Conservation (phyloP, 257 asterid species). For the Sherardia arvensis region DNA sequence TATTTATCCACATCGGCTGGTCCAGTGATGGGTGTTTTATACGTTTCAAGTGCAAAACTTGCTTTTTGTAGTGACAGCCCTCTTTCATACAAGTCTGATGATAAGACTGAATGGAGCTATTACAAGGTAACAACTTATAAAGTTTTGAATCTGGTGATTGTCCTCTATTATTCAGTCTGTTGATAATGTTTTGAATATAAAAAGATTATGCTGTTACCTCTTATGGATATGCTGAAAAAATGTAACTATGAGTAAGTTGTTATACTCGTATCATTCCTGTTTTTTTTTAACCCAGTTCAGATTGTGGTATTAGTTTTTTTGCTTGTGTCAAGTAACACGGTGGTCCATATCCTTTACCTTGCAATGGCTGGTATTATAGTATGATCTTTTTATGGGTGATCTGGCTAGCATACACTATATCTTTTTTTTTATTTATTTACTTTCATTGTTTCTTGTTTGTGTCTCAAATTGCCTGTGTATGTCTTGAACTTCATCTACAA, state of each 20-base stretch:
- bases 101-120: conserved; percentile 67
- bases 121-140: conserved; percentile 48
- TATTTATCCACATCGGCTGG: conserved; percentile 94
- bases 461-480: background rate
- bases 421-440: too few species aligned
- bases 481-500: background rate
- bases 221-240: background rate
- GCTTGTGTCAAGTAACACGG: background rate
- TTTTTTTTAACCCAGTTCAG: background rate
- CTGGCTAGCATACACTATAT: background rate
- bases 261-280: background rate
- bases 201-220: background rate
- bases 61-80: conserved; percentile 93
- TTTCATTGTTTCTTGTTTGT: background rate
- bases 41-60: conserved; percentile 66
- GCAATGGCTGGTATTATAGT: background rate
- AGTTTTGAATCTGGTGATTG: background rate
- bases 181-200: background rate
- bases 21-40: conserved; percentile 77
- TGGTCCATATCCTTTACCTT: background rate
- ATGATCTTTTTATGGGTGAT: background rate
- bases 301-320: background rate
- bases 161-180: background rate
- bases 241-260: background rate
- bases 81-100: conserved; percentile 60